phyloP scores from a whole-genome alignment of 495 filamentous ascomycete species.

The Rostrohypoxylon terebratum region DNA sequence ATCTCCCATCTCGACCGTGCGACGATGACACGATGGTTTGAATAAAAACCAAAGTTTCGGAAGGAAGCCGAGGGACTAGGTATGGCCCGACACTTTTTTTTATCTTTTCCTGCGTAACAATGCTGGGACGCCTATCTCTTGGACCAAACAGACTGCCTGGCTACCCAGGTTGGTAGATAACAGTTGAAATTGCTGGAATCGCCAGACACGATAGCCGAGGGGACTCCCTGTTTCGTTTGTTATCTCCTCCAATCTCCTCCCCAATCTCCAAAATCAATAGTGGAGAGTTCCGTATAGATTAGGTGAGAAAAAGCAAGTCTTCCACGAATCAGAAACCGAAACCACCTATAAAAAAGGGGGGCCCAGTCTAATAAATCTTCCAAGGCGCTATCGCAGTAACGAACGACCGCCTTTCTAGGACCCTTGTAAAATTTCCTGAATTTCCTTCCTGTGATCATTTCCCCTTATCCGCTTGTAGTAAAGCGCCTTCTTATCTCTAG shows the following conservation, averaged over 20 bases:
- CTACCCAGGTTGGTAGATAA: conserved; percentile 1
- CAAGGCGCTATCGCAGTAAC: conserved; percentile 9
- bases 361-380: not conserved
- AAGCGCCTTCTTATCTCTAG: conserved; percentile 22
- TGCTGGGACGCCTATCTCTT: not conserved
- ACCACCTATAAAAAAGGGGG: conserved; percentile 6
- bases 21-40: conserved; percentile 12
- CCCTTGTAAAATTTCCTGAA: too few relatives aligned
- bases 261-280: conserved; percentile 21
- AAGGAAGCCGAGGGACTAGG: conserved; percentile 1
- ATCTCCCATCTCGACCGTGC: not conserved
- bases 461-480: not conserved
- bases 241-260: conserved; percentile 1
- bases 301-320: not conserved
- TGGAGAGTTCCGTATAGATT: not conserved
- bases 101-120: conserved; percentile 7
- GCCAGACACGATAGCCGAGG: conserved; percentile 10
- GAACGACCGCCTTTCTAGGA: not conserved
- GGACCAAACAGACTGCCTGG: not conserved
- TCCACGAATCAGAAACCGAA: conserved; percentile 9
- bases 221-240: not conserved
- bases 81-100: not conserved
- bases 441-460: conserved; percentile 21
- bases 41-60: not conserved
- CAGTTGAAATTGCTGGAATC: not conserved